Percentiles rank a stretch among this genome's conserved stretches.
Conservation (phyloP, 352 stramenopile genomes). For the Stramenopiles sp. region DNA sequence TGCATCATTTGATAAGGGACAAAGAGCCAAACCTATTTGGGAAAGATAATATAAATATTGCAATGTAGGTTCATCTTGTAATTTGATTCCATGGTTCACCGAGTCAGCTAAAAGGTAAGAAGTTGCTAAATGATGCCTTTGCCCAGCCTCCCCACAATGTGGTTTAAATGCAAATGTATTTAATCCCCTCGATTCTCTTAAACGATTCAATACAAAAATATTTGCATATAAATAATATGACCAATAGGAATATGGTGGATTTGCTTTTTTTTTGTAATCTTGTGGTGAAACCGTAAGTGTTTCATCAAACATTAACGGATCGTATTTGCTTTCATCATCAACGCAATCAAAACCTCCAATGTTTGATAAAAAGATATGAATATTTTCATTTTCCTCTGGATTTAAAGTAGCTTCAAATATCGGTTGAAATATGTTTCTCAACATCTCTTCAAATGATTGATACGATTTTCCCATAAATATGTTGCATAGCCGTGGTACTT, state of each 20-base stretch:
- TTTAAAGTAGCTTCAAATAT: constrained; percentile 91
- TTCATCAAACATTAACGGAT: constrained; percentile 22
- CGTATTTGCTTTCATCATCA: constrained; percentile 88
- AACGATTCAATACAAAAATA: constrained; percentile 75
- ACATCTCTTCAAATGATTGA: constrained; percentile 76
- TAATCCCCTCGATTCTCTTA: neutral
- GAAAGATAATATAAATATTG: constrained; percentile 98
- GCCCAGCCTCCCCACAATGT: constrained; percentile 89
- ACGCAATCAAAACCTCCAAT: constrained; percentile 95
- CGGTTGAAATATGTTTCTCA: constrained; percentile 91
- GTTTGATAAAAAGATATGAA: constrained; percentile 65
- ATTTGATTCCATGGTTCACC: constrained; percentile 96
- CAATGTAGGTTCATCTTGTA: constrained; percentile 81
- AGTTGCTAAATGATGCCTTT: constrained; percentile 82
- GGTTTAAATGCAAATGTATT: constrained; percentile 78
- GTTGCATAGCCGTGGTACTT: constrained; percentile 87
- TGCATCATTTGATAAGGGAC: constrained; percentile 77
- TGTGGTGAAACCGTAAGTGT: neutral
- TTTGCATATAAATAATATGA: constrained; percentile 94
- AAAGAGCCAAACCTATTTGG: constrained; percentile 81
- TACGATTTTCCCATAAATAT: constrained; percentile 69
- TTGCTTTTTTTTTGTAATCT: constrained; percentile 28
- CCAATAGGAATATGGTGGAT: constrained; percentile 81
- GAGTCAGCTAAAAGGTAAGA: constrained; percentile 57
- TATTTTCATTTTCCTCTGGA: constrained; percentile 60